Base-by-base conservation (phyloP, 371 early-diverging fungal genomes). In the Circinella umbellata region DNA sequence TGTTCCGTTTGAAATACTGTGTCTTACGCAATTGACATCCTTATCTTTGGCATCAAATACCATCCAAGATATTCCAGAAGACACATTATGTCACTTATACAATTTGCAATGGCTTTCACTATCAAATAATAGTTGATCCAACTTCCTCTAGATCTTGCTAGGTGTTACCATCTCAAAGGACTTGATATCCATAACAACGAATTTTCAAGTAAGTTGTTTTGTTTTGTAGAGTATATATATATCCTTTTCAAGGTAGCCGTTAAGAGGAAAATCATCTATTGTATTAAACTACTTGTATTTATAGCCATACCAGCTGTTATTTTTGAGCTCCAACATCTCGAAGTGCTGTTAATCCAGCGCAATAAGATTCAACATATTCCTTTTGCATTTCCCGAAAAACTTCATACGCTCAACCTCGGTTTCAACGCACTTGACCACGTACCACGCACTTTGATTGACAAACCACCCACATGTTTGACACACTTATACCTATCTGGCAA, bases 31-130 rank as follows among this genome's bases (percentile, higher is more conserved):
- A 17, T 76, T 93, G 27, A 87, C 82, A 14, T 88, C 88, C 75
- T 74, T 93, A 5, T 91, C 92, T 9, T 74, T 93, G 6, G 88
- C 89, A 4, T 84, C 84, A 53, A 93, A 93, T 71, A 76, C 72
- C 66, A 78, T 92, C 15, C 18, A 60, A 18, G 15, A 35, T 10
- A 75, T 79, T n/a, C 70, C 67, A 18, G 48, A 55, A 42, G 69
- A 73, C 3, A 54, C 74, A 6, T 67, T 82, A 4, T 67, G 76
- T 9, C 63, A 60, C 15, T 48, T 81, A 17, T 37, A 35, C 13
- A 63, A 72, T 18, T 53, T 80, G 17, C 76, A 75, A 42, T 83
- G 81, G 81, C 67, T 81, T 6, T 74, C 76, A 18, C 64, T 80
- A 9, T 59, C 76, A 34, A 63, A 69, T 34, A 81, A 83, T 66